Conservation (phyloP, 306 rosid genomes). For the Cicer bijugum region DNA sequence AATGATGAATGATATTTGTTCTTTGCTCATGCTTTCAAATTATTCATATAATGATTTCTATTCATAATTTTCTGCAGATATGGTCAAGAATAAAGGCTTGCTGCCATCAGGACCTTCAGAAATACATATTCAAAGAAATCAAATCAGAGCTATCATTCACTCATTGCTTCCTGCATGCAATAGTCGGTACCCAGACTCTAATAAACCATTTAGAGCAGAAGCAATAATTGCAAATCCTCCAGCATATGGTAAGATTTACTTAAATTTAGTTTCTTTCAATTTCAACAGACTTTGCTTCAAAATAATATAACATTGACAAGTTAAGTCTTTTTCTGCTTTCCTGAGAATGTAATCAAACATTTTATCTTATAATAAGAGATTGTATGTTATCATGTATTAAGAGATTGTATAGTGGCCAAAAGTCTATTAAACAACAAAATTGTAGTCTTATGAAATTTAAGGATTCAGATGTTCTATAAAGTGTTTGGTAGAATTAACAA, state of each 20-base stretch:
- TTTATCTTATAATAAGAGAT: slow-evolving; percentile 37
- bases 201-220: slow-evolving; percentile 65
- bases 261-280: slow-evolving; percentile 22
- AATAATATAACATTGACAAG: slow-evolving; percentile 10
- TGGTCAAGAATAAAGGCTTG: slow-evolving; percentile 98
- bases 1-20: slow-evolving; percentile 3
- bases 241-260: slow-evolving; percentile 75
- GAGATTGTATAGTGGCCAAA: slow-evolving; percentile 23
- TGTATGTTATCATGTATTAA: slow-evolving; percentile 23
- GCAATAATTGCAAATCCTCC: slow-evolving; percentile 98
- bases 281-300: background rate
- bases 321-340: slow-evolving; percentile 9
- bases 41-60: slow-evolving; percentile 1
- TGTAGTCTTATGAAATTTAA: slow-evolving; percentile 24
- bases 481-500: background rate
- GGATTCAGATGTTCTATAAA: slow-evolving; percentile 16
- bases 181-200: slow-evolving; percentile 66
- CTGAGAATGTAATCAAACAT: slow-evolving; percentile 30
- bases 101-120: slow-evolving; percentile 96
- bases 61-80: slow-evolving; percentile 63
- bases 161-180: slow-evolving; percentile 87
- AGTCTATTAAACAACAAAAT: slow-evolving; percentile 10
- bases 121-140: slow-evolving; percentile 79
- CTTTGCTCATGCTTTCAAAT: slow-evolving; percentile 27
- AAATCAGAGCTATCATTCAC: slow-evolving; percentile 68